Conservation (phyloP, 1,284 basidiomycete species). For the Heterobasidion annosum region DNA sequence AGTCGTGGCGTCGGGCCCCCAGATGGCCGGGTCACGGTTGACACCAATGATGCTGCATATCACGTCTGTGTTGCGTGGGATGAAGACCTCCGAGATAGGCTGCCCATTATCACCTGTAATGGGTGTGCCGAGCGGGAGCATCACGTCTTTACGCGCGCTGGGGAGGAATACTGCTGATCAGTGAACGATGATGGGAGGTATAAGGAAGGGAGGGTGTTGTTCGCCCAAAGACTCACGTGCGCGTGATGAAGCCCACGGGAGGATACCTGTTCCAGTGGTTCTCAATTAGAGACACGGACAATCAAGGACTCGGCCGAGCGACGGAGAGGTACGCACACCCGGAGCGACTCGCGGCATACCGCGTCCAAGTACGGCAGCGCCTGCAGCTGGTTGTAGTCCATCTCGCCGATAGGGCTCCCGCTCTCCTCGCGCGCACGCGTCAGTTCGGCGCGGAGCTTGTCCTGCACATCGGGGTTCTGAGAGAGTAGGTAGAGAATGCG, state of each 20-base stretch:
- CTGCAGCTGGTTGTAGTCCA: background rate
- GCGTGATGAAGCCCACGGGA: background rate
- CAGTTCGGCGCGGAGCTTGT: constrained; percentile 13
- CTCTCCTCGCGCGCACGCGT: background rate
- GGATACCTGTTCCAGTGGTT: constrained; percentile 3
- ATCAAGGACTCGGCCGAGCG: background rate
- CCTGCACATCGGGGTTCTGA: constrained; percentile 11
- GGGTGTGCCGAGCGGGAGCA: background rate
- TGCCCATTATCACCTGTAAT: background rate
- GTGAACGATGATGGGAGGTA: too few relatives aligned
- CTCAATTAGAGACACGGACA: background rate
- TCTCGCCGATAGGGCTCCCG: background rate
- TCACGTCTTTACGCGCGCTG: background rate
- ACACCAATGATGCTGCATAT: background rate
- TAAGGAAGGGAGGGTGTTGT: too few relatives aligned
- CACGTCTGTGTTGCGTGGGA: constrained; percentile 8
- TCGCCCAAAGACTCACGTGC: background rate
- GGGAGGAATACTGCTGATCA: too few relatives aligned
- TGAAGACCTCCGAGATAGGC: background rate
- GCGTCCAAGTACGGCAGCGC: background rate
- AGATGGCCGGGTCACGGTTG: background rate
- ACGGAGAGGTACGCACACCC: background rate
- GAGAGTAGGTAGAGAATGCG: constrained; percentile 13
- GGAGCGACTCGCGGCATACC: background rate
- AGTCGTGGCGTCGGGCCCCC: background rate